These are phyloP conservation scores for Lipomyces spencermartinsiae DNA, from an alignment of 805 yeast species.

Conservation along the genomic window DNA sequence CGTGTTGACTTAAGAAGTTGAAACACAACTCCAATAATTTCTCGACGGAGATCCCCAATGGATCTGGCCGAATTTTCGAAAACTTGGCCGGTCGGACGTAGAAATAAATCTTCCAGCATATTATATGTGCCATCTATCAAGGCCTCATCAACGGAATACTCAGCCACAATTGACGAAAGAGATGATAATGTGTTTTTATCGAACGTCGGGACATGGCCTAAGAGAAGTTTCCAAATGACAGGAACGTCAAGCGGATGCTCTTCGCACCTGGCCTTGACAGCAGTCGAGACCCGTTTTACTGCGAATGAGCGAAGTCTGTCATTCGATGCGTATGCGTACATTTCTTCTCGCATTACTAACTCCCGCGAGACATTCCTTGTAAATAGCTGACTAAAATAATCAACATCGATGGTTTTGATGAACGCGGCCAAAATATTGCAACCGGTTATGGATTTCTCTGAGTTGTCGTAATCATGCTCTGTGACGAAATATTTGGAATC, in stretches of 20 bases:
- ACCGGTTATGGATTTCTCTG: not conserved
- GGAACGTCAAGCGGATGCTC: conserved; percentile 2
- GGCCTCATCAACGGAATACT: not conserved
- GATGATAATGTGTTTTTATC: not conserved
- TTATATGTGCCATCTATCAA: not conserved
- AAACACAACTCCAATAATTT: not conserved
- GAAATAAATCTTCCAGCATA: conserved; percentile 1
- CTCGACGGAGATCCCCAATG: not conserved
- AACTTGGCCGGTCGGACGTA: not conserved
- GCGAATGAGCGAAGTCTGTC: conserved; percentile 1
- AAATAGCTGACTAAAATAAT: not conserved
- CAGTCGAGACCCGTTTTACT: not conserved
- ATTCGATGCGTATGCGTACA: not conserved
- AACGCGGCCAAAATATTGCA: conserved; percentile 1
- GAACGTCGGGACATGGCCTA: not conserved
- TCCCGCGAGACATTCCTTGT: not conserved
- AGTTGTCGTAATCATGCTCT: not conserved
- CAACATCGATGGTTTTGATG: not conserved
- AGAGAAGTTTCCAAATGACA: not conserved
- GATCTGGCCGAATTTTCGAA: not conserved
- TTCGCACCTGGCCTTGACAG: not conserved
- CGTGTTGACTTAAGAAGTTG: conserved; percentile 7
- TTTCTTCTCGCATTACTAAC: not conserved
- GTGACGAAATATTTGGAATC: not conserved
- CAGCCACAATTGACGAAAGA: not conserved